phyloP scores from a whole-genome alignment of 768 basidiomycete species.

The Lactifluus rugatus region DNA sequence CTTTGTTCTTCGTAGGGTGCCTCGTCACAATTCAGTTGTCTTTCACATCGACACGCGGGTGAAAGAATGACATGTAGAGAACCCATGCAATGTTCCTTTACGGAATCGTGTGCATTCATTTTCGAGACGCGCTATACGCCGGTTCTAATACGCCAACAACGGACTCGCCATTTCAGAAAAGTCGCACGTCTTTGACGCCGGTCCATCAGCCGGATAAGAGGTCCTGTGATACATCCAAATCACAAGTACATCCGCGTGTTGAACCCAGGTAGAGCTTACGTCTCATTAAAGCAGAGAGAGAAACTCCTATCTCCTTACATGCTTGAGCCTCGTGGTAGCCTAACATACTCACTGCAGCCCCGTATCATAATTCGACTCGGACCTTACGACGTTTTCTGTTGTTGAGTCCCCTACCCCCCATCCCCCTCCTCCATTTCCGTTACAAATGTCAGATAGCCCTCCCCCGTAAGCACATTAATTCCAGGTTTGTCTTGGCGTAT shows the following conservation, averaged over 20 bases:
- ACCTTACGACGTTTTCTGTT: neutral
- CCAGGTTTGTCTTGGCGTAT: neutral
- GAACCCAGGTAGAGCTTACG: neutral
- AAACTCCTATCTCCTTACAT: neutral
- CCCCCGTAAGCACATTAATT: slow-evolving; percentile 8
- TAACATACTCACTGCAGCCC: neutral
- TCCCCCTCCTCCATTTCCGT: too few species aligned
- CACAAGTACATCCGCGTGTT: neutral
- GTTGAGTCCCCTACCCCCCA: neutral
- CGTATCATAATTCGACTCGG: neutral
- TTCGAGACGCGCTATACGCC: neutral
- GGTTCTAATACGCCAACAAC: neutral
- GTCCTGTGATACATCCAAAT: neutral
- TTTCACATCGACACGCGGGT: neutral
- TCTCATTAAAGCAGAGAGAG: neutral
- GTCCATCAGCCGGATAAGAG: neutral
- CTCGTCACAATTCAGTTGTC: neutral
- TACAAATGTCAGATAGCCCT: slow-evolving; percentile 6
- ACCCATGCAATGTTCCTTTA: neutral
- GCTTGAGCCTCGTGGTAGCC: neutral
- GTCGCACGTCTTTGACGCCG: neutral
- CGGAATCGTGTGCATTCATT: neutral
- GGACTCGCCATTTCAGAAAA: neutral
- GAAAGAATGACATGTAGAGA: neutral
- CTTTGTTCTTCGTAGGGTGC: neutral